Percentiles rank a stretch among this genome's conserved stretches.
Conservation (phyloP, 352 stramenopile genomes). For the Pythium vanterpoolii region DNA sequence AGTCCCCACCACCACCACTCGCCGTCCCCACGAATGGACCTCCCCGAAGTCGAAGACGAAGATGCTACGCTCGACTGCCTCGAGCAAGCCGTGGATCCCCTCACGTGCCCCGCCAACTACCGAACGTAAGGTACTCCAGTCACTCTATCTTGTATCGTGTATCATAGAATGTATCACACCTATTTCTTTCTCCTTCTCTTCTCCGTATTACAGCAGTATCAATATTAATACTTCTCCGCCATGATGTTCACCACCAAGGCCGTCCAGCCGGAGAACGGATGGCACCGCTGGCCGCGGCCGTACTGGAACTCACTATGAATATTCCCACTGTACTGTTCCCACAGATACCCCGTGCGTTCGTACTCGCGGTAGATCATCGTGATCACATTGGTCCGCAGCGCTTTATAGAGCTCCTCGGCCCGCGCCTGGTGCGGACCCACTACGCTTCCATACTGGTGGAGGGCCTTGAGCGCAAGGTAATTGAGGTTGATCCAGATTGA, state of each 20-base stretch:
- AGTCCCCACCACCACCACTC: slow-evolving; percentile 11
- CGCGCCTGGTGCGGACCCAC: slow-evolving; percentile 41
- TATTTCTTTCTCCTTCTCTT: too few species aligned
- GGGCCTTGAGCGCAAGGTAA: slow-evolving; percentile 86
- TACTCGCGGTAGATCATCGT: slow-evolving; percentile 74
- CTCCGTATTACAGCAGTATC: too few species aligned
- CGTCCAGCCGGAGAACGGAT: slow-evolving; percentile 95
- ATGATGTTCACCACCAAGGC: slow-evolving; percentile 92
- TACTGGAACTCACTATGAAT: slow-evolving; percentile 38
- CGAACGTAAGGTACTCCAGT: slow-evolving; percentile 37
- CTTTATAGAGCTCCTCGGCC: slow-evolving; percentile 42
- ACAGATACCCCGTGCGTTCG: slow-evolving; percentile 87
- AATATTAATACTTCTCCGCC: slow-evolving; percentile 90
- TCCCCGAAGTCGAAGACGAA: slow-evolving; percentile 10
- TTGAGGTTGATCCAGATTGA: slow-evolving; percentile 95
- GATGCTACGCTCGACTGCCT: slow-evolving; percentile 21
- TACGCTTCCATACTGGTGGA: slow-evolving; percentile 70
- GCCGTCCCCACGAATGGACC: neutral
- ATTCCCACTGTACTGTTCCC: slow-evolving; percentile 93
- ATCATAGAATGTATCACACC: neutral
- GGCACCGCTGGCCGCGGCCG: slow-evolving; percentile 83
- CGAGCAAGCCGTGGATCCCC: slow-evolving; percentile 30
- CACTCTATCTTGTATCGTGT: neutral
- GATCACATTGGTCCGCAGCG: slow-evolving; percentile 62
- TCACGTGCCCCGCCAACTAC: slow-evolving; percentile 59